These are phyloP conservation scores for Fraxinus baroniana DNA, from an alignment of 305 asterid species.

Conservation along the genomic window DNA sequence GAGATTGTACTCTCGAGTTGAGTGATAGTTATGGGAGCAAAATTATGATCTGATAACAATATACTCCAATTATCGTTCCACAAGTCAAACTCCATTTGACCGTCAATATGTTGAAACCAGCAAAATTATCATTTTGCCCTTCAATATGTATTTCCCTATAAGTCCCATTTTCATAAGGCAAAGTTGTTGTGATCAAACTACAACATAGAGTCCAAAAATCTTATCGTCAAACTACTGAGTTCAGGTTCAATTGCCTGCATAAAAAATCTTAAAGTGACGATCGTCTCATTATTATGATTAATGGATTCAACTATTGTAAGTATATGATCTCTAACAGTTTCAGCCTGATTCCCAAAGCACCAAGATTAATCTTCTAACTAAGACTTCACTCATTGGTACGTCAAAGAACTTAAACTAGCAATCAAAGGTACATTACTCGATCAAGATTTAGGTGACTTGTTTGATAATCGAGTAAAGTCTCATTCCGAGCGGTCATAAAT, in stretches of 20 bases:
- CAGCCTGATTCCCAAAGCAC: neutral
- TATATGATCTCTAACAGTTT: no score
- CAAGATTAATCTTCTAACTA: neutral
- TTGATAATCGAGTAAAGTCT: no score
- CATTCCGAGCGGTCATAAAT: no score
- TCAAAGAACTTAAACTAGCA: neutral
- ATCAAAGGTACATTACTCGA: neutral
- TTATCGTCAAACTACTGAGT: no score
- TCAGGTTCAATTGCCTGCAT: neutral
- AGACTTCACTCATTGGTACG: neutral
- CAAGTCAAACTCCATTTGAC: neutral
- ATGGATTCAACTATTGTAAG: neutral
- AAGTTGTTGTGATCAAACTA: neutral
- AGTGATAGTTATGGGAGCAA: no score
- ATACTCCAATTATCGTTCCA: neutral
- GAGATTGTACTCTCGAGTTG: no score
- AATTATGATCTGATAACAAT: neutral
- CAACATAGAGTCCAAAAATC: neutral
- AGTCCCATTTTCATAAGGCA: neutral
- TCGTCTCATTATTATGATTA: no score
- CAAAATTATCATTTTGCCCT: neutral
- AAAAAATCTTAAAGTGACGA: no score
- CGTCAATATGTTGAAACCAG: neutral
- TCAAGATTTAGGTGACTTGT: no score
- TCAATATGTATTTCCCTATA: neutral